Conservation (phyloP, 2,329 filamentous ascomycete species). For the Tolypocladium inflatum region DNA sequence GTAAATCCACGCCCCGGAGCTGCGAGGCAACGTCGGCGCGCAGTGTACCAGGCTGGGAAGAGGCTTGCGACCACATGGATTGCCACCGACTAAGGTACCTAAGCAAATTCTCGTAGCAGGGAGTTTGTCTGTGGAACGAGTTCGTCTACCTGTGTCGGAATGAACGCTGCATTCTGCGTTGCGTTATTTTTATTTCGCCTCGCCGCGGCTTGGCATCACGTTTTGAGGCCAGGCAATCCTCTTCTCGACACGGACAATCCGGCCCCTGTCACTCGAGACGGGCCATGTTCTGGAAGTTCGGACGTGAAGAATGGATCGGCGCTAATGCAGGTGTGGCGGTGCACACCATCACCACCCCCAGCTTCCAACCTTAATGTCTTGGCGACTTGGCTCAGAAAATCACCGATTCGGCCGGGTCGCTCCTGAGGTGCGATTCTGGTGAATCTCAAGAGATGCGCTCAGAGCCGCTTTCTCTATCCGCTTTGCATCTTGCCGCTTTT, state of each 20-base stretch:
- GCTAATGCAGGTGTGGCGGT: constrained; percentile 29
- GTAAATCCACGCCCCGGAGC: too few species aligned
- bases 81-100: too few species aligned
- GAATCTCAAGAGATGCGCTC: not conserved
- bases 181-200: not conserved
- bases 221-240: not conserved
- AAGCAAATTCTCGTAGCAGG: too few species aligned
- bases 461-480: not conserved
- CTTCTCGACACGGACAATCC: not conserved
- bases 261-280: not conserved
- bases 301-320: constrained; percentile 16
- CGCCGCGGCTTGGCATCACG: not conserved
- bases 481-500: not conserved
- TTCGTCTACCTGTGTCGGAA: not conserved
- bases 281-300: constrained; percentile 3
- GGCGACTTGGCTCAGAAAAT: not conserved
- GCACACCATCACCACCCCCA: constrained; percentile 12
- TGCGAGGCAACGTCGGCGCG: too few species aligned
- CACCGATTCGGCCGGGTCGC: not conserved
- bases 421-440: not conserved
- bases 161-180: not conserved
- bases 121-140: too few species aligned
- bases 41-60: too few species aligned
- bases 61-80: too few species aligned
- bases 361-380: constrained; percentile 1